Conservation (phyloP, 1,284 basidiomycete species). For the Sanguinoderma infundibulare region DNA sequence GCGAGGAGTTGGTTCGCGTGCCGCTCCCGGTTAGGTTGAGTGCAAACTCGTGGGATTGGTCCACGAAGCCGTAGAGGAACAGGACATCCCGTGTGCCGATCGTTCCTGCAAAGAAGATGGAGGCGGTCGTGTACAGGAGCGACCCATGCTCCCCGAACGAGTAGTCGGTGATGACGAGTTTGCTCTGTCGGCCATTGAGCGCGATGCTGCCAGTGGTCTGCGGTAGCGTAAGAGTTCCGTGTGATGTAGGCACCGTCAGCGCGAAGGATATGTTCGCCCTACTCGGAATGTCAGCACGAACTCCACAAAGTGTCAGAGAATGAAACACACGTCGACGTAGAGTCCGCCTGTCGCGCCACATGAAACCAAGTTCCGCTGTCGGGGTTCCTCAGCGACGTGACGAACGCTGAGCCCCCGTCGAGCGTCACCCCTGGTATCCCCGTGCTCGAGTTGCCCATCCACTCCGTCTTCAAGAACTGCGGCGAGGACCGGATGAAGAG, state of each 20-base stretch:
- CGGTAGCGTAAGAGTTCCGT: slow-evolving; percentile 58
- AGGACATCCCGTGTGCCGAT: slow-evolving; percentile 73
- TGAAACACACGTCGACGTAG: slow-evolving; percentile 65
- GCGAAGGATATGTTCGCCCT: slow-evolving; percentile 58
- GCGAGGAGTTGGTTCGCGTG: slow-evolving; percentile 35
- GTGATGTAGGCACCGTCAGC: slow-evolving; percentile 57
- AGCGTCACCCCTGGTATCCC: slow-evolving; percentile 49
- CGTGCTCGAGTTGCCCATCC: slow-evolving; percentile 64
- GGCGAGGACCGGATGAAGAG: slow-evolving; percentile 77
- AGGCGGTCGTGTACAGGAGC: slow-evolving; percentile 68
- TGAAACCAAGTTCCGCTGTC: slow-evolving; percentile 70
- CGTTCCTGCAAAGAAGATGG: slow-evolving; percentile 66
- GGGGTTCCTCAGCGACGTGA: slow-evolving; percentile 68
- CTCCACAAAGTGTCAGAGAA: background rate
- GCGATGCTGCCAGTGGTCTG: slow-evolving; percentile 53
- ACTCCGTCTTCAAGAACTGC: slow-evolving; percentile 78
- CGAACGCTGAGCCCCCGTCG: slow-evolving; percentile 56
- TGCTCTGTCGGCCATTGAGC: slow-evolving; percentile 70
- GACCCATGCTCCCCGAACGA: slow-evolving; percentile 58
- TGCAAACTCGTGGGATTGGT: slow-evolving; percentile 64
- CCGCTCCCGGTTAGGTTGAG: slow-evolving; percentile 50
- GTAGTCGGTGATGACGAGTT: slow-evolving; percentile 71
- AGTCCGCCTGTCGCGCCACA: slow-evolving; percentile 68
- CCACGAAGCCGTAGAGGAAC: slow-evolving; percentile 65
- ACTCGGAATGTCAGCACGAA: background rate